Percentiles rank a stretch among this genome's conserved stretches.
phyloP scores from a whole-genome alignment of 495 filamentous ascomycete genomes.

The Penicillium pancosmium region DNA sequence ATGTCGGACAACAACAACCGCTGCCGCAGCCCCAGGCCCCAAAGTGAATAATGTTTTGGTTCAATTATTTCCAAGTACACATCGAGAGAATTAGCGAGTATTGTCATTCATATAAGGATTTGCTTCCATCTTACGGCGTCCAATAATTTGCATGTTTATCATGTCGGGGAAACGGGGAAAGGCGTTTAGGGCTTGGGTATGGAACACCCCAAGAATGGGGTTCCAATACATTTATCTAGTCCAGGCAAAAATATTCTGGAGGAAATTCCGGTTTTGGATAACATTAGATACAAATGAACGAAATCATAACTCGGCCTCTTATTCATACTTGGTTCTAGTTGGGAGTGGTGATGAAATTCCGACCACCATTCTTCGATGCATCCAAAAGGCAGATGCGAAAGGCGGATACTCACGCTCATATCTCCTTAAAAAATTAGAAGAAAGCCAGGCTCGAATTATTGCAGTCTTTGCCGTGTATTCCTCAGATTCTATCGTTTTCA shows the following conservation, averaged over 20 bases:
- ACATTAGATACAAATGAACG: not conserved
- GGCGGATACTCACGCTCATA: too few species aligned
- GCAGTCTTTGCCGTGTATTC: too few species aligned
- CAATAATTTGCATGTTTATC: slow-evolving; percentile 8
- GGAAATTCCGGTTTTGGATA: not conserved
- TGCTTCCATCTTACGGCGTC: slow-evolving; percentile 4
- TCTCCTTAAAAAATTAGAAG: too few species aligned
- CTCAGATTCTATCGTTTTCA: too few species aligned
- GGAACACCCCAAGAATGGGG: not conserved
- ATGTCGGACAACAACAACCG: slow-evolving; percentile 18
- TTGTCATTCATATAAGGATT: slow-evolving; percentile 8
- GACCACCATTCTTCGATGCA: not conserved
- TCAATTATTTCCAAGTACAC: slow-evolving; percentile 1
- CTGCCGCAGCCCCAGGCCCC: slow-evolving; percentile 7
- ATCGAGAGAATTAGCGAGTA: slow-evolving; percentile 21
- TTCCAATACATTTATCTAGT: not conserved
- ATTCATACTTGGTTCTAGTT: too few species aligned
- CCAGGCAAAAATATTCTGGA: not conserved
- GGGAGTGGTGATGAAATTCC: not conserved
- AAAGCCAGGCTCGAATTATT: too few species aligned
- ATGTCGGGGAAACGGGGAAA: not conserved
- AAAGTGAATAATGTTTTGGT: slow-evolving; percentile 11
- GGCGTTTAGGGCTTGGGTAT: slow-evolving; percentile 10
- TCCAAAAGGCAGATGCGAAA: too few species aligned
- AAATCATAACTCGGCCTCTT: not conserved